A percentile compares a stretch with the other conserved stretches of the same genome.
phyloP scores from a whole-genome alignment of 768 basidiomycete genomes.

The Coprinopsis marcescibilis region DNA sequence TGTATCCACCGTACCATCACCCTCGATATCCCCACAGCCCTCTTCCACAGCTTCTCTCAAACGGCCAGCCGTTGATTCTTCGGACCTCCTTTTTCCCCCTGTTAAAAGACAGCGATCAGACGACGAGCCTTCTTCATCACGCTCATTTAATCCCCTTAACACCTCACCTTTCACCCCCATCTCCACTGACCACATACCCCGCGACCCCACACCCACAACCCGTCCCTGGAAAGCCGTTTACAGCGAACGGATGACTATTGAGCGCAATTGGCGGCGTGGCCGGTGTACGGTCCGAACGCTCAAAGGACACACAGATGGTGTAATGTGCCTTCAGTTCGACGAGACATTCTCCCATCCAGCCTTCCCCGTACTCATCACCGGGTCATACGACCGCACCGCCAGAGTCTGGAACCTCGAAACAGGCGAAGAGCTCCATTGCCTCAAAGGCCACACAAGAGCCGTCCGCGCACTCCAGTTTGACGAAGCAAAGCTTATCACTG shows the following conservation, averaged over 20 bases:
- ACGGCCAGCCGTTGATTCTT: conserved; percentile 26
- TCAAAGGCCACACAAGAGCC: conserved; percentile 89
- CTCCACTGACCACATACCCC: conserved; percentile 25
- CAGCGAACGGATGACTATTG: conserved; percentile 92
- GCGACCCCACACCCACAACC: conserved; percentile 41
- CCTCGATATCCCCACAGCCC: conserved; percentile 4
- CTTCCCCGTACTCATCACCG: conserved; percentile 94
- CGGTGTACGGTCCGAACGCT: conserved; percentile 80
- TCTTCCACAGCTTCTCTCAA: conserved; percentile 18
- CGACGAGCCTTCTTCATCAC: conserved; percentile 13
- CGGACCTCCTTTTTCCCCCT: conserved; percentile 26
- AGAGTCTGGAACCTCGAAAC: conserved; percentile 97
- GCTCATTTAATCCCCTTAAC: conserved; percentile 11
- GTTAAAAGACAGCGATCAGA: conserved; percentile 49
- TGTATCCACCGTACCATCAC: conserved; percentile 14
- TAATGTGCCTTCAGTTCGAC: conserved; percentile 95
- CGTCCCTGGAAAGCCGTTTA: conserved; percentile 99
- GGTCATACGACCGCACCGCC: conserved; percentile 92
- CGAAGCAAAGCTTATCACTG: conserved; percentile 90
- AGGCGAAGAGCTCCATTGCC: conserved; percentile 73
- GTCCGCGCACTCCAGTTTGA: conserved; percentile 94
- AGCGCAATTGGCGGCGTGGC: conserved; percentile 96
- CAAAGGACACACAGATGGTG: conserved; percentile 90
- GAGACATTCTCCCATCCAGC: conserved; percentile 77
- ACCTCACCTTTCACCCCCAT: conserved; percentile 12